Evolutionary conservation across 176 grass and related monocot genomes (phyloP).

Genomic region (Oryza meyeriana): DNA sequence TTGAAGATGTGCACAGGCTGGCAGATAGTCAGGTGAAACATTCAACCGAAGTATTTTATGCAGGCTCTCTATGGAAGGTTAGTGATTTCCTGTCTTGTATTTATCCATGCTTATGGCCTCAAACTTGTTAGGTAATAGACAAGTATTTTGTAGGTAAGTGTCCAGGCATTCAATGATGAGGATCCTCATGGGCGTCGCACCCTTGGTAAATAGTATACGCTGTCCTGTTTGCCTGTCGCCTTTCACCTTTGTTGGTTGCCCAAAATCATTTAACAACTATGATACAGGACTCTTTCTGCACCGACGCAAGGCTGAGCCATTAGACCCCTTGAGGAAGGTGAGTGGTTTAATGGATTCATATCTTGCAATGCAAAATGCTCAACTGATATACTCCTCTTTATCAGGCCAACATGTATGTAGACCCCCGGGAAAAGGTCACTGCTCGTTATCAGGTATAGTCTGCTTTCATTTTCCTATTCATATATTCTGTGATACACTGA

Average conservation of each 20-base stretch:
- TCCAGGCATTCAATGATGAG: constrained; percentile 98
- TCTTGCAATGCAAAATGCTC: not conserved
- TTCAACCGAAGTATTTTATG: constrained; percentile 95
- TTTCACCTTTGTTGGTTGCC: constrained; percentile 15
- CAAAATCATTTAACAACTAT: not conserved
- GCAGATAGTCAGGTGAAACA: constrained; percentile 90
- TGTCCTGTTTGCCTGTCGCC: not conserved
- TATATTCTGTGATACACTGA: not conserved
- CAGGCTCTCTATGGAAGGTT: constrained; percentile 97
- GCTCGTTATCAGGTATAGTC: constrained; percentile 85
- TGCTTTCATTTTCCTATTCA: not conserved
- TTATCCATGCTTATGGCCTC: not conserved
- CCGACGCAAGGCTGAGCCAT: constrained; percentile 80
- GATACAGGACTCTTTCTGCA: constrained; percentile 92
- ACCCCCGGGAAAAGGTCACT: constrained; percentile 91
- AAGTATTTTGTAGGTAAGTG: constrained; percentile 69
- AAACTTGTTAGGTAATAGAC: constrained; percentile 9
- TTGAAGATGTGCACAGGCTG: constrained; percentile 92
- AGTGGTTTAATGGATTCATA: constrained; percentile 29
- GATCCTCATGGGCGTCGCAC: constrained; percentile 95
- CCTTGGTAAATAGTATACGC: constrained; percentile 61
- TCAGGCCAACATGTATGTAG: constrained; percentile 79
- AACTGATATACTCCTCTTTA: constrained; percentile 22
- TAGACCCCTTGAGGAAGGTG: constrained; percentile 84
- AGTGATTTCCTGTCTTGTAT: constrained; percentile 25